Evolutionary conservation across 306 rosid species (phyloP), one percentile per base, ranked within the genome.

Genomic region (Lathyrus aphaca): DNA sequence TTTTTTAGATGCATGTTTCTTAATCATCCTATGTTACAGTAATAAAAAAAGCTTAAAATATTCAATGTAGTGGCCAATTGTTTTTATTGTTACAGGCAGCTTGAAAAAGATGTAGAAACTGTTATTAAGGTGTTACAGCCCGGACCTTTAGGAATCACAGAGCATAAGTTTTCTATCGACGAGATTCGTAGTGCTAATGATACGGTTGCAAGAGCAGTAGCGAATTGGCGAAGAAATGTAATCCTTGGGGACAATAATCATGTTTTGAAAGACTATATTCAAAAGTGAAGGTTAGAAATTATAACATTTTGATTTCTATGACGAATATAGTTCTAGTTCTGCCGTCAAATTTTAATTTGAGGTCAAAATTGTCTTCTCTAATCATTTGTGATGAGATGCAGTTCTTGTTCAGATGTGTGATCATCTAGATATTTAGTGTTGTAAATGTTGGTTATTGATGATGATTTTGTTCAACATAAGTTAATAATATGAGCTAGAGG

Each of bases 101-200:
- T 88, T 73, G 98, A 94, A 74, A 90, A 80, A 75, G 98, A 94
- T 77, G 77, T 90, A 82, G 98, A 90, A 77, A 88, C 92, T 72
- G 98, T 90, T 72, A 54, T 88, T 23, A 86, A 86, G 73, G 96
- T 88, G 55, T 51, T 94, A 86, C 96, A 94, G 81, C 99, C 96
- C 53, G 96, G 99, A 78, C 96, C 97, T 15, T 64, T 95, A 71
- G 99, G 99, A 69, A 86, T 91, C 74, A 62, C 79, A 45, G 95
- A 91, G 56, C 97, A 95, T 80, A 89, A 89, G 73, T 91, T 89
- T 79, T 89, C 97, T 58, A 86, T 84, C 19, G 88, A 83, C 3
- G 97, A 89, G 81, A 87, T 89, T 49, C 58, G 43, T 19, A 73
- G 68, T 82, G 96, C 96, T 40, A 81, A 85, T 69, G 76, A 74